A percentile compares a stretch with the other conserved stretches of the same genome.
Evolutionary conservation across 331 rosid genomes (phyloP).

Genomic region (Malus hybrid): DNA sequence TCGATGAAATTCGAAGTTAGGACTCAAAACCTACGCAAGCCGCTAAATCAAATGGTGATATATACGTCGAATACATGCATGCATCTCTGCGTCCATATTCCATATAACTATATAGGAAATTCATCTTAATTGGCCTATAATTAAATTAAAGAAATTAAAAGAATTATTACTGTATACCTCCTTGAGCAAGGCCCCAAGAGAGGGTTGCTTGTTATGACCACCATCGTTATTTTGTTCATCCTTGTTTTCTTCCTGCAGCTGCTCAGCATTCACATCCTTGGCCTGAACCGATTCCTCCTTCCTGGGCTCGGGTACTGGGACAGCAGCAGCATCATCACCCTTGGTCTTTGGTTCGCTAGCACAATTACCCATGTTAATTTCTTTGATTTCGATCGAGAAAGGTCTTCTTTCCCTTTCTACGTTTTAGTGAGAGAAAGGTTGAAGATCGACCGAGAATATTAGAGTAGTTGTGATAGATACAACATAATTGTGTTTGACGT

Average conservation of each 20-base stretch:
- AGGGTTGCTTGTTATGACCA: neutral
- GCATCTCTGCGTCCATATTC: neutral
- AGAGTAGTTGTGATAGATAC: neutral
- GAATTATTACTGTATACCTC: neutral
- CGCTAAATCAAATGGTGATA: neutral
- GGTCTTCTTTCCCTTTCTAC: constrained; percentile 14
- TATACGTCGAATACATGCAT: neutral
- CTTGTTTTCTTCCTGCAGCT: neutral
- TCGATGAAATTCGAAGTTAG: neutral
- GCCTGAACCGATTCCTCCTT: neutral
- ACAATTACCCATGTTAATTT: constrained; percentile 24
- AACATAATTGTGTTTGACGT: neutral
- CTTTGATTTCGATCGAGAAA: neutral
- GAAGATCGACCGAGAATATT: constrained; percentile 11
- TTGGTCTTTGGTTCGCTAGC: constrained; percentile 24
- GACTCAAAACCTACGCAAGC: neutral
- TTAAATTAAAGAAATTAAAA: neutral
- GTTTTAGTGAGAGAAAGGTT: constrained; percentile 10
- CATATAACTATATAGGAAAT: neutral
- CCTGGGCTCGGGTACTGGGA: neutral
- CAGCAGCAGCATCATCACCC: constrained; percentile 7
- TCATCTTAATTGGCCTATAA: neutral
- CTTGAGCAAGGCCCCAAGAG: constrained; percentile 17
- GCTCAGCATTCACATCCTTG: neutral
- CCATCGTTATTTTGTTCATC: neutral